Percentiles rank a stretch among this genome's conserved stretches.
Evolutionary conservation across 371 early-diverging fungal species (phyloP).

Genomic region (Paraphysoderma sedebokerense): DNA sequence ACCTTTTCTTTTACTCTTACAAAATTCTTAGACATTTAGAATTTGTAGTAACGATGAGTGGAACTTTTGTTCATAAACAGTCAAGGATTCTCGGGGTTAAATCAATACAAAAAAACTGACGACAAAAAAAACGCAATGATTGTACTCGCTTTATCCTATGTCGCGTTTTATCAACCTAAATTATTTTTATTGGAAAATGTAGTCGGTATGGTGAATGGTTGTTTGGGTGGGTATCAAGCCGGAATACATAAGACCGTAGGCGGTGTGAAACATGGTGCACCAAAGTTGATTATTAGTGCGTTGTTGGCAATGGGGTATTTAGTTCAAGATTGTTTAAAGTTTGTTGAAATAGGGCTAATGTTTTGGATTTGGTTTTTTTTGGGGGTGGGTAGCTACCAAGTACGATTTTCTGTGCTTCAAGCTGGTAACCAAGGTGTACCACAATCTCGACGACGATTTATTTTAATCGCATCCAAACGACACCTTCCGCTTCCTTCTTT

Average conservation of each 20-base stretch:
- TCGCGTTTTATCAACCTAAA: constrained; percentile 37
- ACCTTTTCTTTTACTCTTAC: background rate
- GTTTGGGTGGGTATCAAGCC: constrained; percentile 27
- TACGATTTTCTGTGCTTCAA: constrained; percentile 31
- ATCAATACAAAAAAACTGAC: constrained; percentile 28
- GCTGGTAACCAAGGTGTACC: constrained; percentile 37
- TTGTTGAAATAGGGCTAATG: too few species aligned
- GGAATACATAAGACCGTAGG: constrained; percentile 19
- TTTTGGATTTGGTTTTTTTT: background rate
- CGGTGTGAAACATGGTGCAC: constrained; percentile 29
- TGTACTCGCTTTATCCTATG: constrained; percentile 34
- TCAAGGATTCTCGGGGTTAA: constrained; percentile 43
- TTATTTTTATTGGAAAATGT: constrained; percentile 46
- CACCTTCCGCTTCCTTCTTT: constrained; percentile 28
- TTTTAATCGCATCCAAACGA: constrained; percentile 34
- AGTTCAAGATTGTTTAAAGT: background rate
- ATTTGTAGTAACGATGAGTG: background rate
- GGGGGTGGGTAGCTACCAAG: constrained; percentile 19
- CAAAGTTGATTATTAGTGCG: constrained; percentile 40
- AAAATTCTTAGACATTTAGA: too few species aligned
- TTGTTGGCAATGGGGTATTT: constrained; percentile 32
- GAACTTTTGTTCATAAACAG: constrained; percentile 4
- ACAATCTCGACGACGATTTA: constrained; percentile 35
- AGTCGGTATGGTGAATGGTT: constrained; percentile 24
- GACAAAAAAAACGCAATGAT: constrained; percentile 42